These are phyloP conservation scores for Paramecium sonneborni DNA, from an alignment of 73 alveolate genomes.

Conservation along the genomic window DNA sequence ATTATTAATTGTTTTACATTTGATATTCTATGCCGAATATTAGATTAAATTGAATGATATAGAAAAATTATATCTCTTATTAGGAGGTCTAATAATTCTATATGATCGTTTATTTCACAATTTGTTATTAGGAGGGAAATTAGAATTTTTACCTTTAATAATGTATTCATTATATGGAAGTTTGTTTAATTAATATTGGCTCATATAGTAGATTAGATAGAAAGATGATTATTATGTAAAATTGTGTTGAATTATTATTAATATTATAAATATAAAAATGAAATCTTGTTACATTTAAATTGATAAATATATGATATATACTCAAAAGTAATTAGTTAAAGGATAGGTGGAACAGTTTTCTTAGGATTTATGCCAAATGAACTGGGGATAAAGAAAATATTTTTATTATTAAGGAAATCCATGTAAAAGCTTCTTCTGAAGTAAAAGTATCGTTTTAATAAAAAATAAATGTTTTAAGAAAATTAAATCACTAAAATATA, in stretches of 20 bases:
- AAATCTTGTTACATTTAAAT: conserved; percentile 8
- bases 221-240: background rate
- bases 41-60: background rate
- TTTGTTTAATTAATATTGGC: conserved; percentile 44
- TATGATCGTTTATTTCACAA: background rate
- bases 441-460: conserved; percentile 82
- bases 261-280: background rate
- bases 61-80: background rate
- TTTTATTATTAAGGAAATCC: conserved; percentile 65
- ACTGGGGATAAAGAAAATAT: conserved; percentile 37
- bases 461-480: conserved; percentile 75
- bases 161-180: conserved; percentile 21
- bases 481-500: conserved; percentile 77
- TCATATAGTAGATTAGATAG: background rate
- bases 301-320: conserved; percentile 64
- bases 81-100: background rate
- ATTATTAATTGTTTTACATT: conserved; percentile 53
- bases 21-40: conserved; percentile 51
- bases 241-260: background rate
- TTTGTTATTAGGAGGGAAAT: background rate
- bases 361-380: conserved; percentile 60
- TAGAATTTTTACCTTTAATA: background rate
- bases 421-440: conserved; percentile 75
- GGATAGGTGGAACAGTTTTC: conserved; percentile 63
- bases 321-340: conserved; percentile 37